Base-by-base conservation (phyloP, 192 early-diverging fungal genomes). In the Coemansia sp. region DNA sequence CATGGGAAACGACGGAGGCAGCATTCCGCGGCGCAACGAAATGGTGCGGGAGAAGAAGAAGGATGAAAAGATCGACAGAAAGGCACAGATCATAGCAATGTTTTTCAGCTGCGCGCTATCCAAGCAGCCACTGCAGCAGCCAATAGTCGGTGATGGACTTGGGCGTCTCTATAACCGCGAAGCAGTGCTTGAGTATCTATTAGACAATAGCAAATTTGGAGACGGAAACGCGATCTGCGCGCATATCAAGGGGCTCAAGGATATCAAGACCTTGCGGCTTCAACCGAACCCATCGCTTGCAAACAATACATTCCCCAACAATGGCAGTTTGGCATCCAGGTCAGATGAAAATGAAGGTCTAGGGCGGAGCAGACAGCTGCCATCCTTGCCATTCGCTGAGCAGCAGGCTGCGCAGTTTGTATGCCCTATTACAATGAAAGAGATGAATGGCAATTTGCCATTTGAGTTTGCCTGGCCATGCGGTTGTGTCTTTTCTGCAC, bases 131-230 rank as follows among this genome's bases (percentile, higher is more conserved):
- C 83, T 93, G 16, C 49, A 71, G 22, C 62, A 68, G 25, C 92
- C 92, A 0, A 66, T 93, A 8, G 90, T 90, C 14, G 73, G 72
- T 14, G 80, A 83, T 56, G 72, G 59, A 8, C 76, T 92, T 5
- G 92, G 92, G 0, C 83, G 85, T 14, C 76, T 93, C 32, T 93
- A 90, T 82, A 92, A 91, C 71, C 89, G 89, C 62, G 86, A 87
- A n/a, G 75, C 85, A 0, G 63, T 93, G 36, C 61, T 93, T 0
- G 83, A 88, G 50, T 86, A 80, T 56, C 74, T 93, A 6, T 71
- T 91, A 0, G 73, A 71, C 25, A 76, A 76, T 52, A 82, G 61
- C 28, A 71, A 63, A 20, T 90, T 76, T 65, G 89, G 91, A 20
- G 90, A 90, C 56, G 87, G 79, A n/a, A 80, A 77, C 36, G 50